Conservation (phyloP, 164 flowering plant genomes). For the Umbellularia californica region DNA sequence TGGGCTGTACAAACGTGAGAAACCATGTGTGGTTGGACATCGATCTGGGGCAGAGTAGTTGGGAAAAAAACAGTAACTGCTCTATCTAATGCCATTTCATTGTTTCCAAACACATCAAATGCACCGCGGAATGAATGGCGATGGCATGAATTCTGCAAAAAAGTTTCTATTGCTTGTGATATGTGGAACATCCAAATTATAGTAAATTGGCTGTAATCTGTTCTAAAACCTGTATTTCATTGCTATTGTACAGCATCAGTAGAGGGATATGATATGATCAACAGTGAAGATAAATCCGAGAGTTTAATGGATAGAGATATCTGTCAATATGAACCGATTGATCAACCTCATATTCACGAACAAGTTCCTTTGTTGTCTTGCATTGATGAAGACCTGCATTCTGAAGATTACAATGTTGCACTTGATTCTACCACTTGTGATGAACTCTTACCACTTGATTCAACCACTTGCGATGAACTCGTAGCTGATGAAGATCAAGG, state of each 20-base stretch:
- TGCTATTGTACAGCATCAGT: constrained; percentile 24
- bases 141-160: not conserved
- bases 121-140: not conserved
- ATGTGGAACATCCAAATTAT: too few relatives aligned
- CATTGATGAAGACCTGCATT: constrained; percentile 16
- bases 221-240: not conserved
- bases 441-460: constrained; percentile 11
- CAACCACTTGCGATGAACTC: constrained; percentile 12
- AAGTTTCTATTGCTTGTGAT: not conserved
- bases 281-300: constrained; percentile 32
- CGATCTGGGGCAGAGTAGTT: not conserved
- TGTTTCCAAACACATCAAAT: not conserved
- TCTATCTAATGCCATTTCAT: not conserved
- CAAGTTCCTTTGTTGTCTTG: constrained; percentile 14
- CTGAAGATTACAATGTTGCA: not conserved
- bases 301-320: constrained; percentile 43
- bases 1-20: not conserved
- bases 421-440: constrained; percentile 16
- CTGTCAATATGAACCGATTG: constrained; percentile 36
- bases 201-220: not conserved
- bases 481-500: constrained; percentile 29
- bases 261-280: constrained; percentile 19
- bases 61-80: not conserved
- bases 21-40: not conserved
- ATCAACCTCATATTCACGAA: constrained; percentile 32